These are phyloP conservation scores for Auriscalpium orientale DNA, from an alignment of 768 basidiomycete species.

Conservation along the genomic window DNA sequence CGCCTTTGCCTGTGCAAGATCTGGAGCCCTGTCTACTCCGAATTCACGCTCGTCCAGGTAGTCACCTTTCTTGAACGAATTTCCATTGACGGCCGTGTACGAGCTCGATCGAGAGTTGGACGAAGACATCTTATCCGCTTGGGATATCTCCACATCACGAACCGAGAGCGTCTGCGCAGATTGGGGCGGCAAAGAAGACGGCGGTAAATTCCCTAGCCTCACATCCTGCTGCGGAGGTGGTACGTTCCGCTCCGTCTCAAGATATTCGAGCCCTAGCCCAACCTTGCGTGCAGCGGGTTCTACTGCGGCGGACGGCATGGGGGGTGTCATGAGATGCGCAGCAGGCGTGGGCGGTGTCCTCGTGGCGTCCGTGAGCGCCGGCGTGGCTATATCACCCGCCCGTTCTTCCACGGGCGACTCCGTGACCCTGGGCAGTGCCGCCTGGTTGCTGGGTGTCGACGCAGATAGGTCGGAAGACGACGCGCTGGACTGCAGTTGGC, in stretches of 20 bases:
- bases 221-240: too few species aligned
- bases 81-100: slow-evolving; percentile 4
- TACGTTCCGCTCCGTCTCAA: too few species aligned
- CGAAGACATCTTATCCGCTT: neutral
- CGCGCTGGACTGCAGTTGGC: slow-evolving; percentile 1
- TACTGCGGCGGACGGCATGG: too few species aligned
- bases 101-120: slow-evolving; percentile 4
- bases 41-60: slow-evolving; percentile 21
- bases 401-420: neutral
- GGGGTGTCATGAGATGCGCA: neutral
- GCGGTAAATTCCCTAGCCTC: too few species aligned
- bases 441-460: neutral
- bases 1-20: slow-evolving; percentile 17
- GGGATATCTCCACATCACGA: neutral
- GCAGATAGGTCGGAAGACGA: slow-evolving; percentile 8
- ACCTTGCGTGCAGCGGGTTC: too few species aligned
- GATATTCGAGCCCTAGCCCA: too few species aligned
- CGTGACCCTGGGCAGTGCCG: neutral
- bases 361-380: neutral
- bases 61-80: slow-evolving; percentile 11
- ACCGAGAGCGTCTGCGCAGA: neutral
- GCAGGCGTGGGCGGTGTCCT: neutral
- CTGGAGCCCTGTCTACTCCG: slow-evolving; percentile 17
- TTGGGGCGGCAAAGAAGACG: too few species aligned
- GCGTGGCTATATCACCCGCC: neutral